Base-by-base conservation (phyloP, 2,329 filamentous ascomycete genomes). In the Thelonectria discophora region DNA sequence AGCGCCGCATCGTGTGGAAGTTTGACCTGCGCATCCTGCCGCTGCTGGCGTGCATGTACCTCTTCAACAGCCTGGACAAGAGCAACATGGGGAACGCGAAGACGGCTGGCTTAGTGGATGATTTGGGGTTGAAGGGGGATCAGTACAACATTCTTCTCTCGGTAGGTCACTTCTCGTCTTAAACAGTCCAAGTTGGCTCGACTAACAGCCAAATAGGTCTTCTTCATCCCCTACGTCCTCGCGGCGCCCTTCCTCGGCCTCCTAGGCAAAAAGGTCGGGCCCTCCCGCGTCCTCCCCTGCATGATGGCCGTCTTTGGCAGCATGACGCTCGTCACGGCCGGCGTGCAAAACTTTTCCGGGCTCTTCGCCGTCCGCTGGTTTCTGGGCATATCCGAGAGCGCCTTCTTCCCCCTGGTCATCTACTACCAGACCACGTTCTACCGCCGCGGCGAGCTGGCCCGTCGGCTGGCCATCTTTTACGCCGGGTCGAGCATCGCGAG, bases 191-290 rank as follows among this genome's bases (percentile, higher is more conserved):
- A 27, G n/a, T 47, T 24, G 3, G 6, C 21, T 24, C 21, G 6
- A 39, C 24, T 48, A 11, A 40, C 2, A 10, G 15, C 12, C 17
- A 53, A 21, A 7, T 7, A 60, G 58, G 58, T 93, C 65, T 93
- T 93, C 80, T 93, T 90, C 75, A 81, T 93, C 6, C 90, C 90
- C 0, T 93, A 90, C 72, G 90, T 93, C 54, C 72, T 93, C 42
- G 89, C 88, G 54, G 90, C 89, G 0, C 89, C 88, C 0, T 74
- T 78, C 9, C 65, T 80, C 1, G 77, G 77, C 46, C 88, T 93
- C 75, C 74, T 90, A 11, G 89, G 89, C 63, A 93, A 93, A 78
- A 88, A 86, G 65, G 91, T 84, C 70, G 89, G 90, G 0, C 87
- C 90, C 0, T 83, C 86, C 52, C 79, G 83, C 37, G 87, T 91